phyloP scores from a whole-genome alignment of 768 basidiomycete genomes.

The Trametes cubensis region DNA sequence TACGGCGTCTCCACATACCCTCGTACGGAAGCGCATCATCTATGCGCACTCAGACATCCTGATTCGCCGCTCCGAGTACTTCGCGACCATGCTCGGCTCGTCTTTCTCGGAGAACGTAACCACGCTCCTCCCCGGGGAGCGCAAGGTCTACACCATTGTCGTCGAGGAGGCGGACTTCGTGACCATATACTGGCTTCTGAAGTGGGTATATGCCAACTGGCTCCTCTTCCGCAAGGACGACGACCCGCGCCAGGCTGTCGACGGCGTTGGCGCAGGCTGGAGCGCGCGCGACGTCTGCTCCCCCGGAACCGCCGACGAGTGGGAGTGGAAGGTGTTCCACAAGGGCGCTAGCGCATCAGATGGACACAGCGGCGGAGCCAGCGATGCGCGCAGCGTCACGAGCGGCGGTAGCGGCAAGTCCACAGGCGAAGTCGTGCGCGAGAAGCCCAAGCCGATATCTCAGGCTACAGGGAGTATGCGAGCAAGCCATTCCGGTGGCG shows the following conservation, averaged over 20 bases:
- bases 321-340: conserved; percentile 71
- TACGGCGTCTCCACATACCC: conserved; percentile 41
- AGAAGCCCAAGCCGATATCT: conserved; percentile 20
- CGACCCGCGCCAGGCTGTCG: conserved; percentile 67
- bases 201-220: conserved; percentile 78
- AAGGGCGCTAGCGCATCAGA: conserved; percentile 42
- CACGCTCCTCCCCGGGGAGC: conserved; percentile 42
- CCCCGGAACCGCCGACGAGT: conserved; percentile 49
- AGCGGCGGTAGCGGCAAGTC: conserved; percentile 53
- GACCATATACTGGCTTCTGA: conserved; percentile 78
- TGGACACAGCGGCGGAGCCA: conserved; percentile 30
- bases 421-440: conserved; percentile 21
- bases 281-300: conserved; percentile 58
- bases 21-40: conserved; percentile 71
- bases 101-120: conserved; percentile 63
- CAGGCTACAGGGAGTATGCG: conserved; percentile 11
- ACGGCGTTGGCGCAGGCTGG: conserved; percentile 69
- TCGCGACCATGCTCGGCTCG: conserved; percentile 72
- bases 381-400: conserved; percentile 51
- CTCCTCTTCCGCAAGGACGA: conserved; percentile 69
- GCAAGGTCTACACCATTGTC: conserved; percentile 65
- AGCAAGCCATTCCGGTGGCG: conserved; percentile 1
- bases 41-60: conserved; percentile 83
- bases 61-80: conserved; percentile 74
- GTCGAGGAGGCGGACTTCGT: conserved; percentile 80